These are phyloP conservation scores for Ilex asprella DNA, from an alignment of 257 asterid genomes.

Conservation along the genomic window DNA sequence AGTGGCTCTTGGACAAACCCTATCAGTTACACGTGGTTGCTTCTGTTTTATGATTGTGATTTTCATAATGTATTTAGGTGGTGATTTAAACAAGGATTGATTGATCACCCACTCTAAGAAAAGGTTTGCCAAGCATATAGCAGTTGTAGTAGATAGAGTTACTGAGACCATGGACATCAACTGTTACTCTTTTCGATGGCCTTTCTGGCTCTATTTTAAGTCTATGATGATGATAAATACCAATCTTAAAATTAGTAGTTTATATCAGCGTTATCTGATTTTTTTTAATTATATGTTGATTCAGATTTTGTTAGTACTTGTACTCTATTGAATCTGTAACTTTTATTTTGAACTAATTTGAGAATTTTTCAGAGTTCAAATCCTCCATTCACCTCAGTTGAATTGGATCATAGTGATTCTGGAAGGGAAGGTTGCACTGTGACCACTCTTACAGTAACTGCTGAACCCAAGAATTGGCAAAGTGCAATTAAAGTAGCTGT, in stretches of 20 bases:
- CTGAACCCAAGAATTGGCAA: slow-evolving; percentile 94
- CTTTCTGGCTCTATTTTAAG: no score
- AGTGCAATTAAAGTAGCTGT: slow-evolving; percentile 95
- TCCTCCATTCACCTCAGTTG: slow-evolving; percentile 97
- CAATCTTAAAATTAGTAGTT: no score
- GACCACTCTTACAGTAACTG: slow-evolving; percentile 93
- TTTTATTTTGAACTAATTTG: slow-evolving; percentile 21
- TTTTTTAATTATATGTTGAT: neutral
- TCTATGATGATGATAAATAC: no score
- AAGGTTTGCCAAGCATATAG: no score
- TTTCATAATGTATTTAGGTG: no score
- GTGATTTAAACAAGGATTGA: no score
- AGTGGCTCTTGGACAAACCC: neutral
- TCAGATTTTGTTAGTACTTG: neutral
- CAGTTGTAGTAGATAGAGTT: no score
- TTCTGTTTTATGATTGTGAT: no score
- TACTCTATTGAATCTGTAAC: neutral
- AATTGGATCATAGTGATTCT: slow-evolving; percentile 97
- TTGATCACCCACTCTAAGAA: no score
- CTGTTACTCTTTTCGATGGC: no score
- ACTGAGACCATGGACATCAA: no score
- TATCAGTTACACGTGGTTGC: no score
- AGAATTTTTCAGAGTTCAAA: slow-evolving; percentile 76
- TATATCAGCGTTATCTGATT: neutral
- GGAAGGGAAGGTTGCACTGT: slow-evolving; percentile 99